phyloP scores from a whole-genome alignment of 306 rosid species.

The Ceratonia siliqua region DNA sequence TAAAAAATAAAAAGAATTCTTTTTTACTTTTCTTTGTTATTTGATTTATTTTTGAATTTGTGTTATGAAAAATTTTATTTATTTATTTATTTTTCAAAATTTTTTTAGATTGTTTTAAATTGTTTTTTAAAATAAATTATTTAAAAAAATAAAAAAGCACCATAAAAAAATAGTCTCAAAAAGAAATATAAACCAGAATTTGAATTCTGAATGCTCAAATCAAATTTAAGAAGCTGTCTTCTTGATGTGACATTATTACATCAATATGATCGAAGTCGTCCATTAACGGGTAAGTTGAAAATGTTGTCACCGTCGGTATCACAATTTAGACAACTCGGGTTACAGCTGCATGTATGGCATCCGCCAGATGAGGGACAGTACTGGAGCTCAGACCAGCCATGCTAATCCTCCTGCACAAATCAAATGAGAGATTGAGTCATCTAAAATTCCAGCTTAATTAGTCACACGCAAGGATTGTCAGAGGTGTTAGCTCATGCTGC shows the following conservation, averaged over 20 bases:
- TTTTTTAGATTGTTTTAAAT: too few relatives aligned
- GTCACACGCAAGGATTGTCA: neutral
- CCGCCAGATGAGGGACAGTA: constrained; percentile 86
- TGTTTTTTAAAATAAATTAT: too few relatives aligned
- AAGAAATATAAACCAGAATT: too few relatives aligned
- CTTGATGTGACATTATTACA: constrained; percentile 43
- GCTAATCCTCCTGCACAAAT: constrained; percentile 84
- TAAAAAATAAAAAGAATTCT: too few relatives aligned
- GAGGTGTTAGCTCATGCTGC: neutral
- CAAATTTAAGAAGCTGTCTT: neutral
- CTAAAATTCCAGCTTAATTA: constrained; percentile 8
- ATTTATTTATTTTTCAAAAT: too few relatives aligned
- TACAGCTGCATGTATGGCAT: constrained; percentile 85
- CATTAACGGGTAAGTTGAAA: neutral
- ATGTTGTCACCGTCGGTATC: neutral
- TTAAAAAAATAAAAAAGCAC: too few relatives aligned
- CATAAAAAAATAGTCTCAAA: too few relatives aligned
- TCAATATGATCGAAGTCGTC: constrained; percentile 23
- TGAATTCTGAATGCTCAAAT: constrained; percentile 3
- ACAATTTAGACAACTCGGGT: constrained; percentile 44
- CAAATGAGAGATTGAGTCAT: constrained; percentile 8
- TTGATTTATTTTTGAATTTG: too few relatives aligned
- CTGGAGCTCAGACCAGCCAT: constrained; percentile 95
- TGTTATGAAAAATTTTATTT: too few relatives aligned
- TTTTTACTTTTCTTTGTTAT: too few relatives aligned